These are phyloP conservation scores for Colletotrichum godetiae DNA, from an alignment of 2,329 filamentous ascomycete genomes.

Conservation along the genomic window DNA sequence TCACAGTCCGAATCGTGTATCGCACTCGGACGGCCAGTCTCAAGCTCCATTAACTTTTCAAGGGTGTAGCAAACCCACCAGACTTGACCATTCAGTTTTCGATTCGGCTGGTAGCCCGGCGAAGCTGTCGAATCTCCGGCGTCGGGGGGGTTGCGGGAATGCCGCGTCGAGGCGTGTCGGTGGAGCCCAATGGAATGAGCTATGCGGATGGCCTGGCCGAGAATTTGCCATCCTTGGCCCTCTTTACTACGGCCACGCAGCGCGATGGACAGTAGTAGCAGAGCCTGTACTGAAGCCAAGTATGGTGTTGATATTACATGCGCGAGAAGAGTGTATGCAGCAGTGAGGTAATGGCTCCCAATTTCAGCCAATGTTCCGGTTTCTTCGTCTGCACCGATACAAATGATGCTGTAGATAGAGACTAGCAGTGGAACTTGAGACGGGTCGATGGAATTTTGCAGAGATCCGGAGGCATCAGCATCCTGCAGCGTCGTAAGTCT, in stretches of 20 bases:
- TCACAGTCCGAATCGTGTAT: constrained; percentile 37
- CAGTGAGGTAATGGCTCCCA: constrained; percentile 32
- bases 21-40: constrained; percentile 39
- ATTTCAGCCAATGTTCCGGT: constrained; percentile 23
- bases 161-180: constrained; percentile 20
- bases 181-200: constrained; percentile 43
- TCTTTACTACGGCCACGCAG: constrained; percentile 38
- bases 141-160: neutral
- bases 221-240: constrained; percentile 41
- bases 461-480: neutral
- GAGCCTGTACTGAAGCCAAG: constrained; percentile 37
- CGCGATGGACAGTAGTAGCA: constrained; percentile 36
- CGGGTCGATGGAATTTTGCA: neutral
- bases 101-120: constrained; percentile 39
- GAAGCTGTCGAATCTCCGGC: constrained; percentile 3
- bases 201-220: constrained; percentile 40
- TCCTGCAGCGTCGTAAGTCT: constrained; percentile 7
- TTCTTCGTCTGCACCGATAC: constrained; percentile 38
- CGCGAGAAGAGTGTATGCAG: constrained; percentile 37
- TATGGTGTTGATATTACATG: constrained; percentile 38
- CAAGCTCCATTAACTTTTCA: constrained; percentile 47
- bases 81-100: constrained; percentile 59
- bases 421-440: constrained; percentile 26
- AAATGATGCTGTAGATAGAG: constrained; percentile 35
- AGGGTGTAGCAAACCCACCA: constrained; percentile 67